phyloP scores from a whole-genome alignment of 441 rosid genomes.

The Euphorbia celastroides region DNA sequence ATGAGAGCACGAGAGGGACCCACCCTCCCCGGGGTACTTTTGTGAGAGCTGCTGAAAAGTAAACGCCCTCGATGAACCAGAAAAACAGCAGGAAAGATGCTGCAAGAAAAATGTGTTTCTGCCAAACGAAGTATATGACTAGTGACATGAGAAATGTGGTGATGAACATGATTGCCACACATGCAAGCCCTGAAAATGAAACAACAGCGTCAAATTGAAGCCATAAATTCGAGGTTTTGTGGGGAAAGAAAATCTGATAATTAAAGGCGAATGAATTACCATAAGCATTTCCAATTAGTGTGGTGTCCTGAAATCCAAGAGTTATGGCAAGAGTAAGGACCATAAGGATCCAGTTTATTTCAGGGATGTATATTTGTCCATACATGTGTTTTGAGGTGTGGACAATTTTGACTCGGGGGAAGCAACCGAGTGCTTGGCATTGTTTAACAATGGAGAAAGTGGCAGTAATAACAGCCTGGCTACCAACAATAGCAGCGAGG shows the following conservation, averaged over 20 bases:
- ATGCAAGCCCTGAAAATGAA: constrained; percentile 67
- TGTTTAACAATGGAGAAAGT: constrained; percentile 86
- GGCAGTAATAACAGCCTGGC: constrained; percentile 84
- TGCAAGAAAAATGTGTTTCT: constrained; percentile 46
- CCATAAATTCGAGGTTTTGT: no score
- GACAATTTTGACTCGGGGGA: constrained; percentile 90
- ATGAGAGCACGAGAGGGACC: constrained; percentile 74
- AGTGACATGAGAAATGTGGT: constrained; percentile 91
- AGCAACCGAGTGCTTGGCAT: constrained; percentile 92
- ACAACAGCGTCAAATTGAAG: constrained; percentile 16
- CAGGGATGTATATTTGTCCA: constrained; percentile 95
- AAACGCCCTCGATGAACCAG: constrained; percentile 70
- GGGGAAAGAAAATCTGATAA: background rate
- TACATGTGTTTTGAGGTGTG: constrained; percentile 71
- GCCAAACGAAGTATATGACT: constrained; percentile 76
- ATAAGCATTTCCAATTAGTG: constrained; percentile 84
- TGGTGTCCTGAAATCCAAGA: constrained; percentile 67
- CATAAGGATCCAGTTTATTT: constrained; percentile 97
- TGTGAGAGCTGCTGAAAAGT: constrained; percentile 70
- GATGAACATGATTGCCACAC: constrained; percentile 72
- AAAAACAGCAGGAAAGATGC: constrained; percentile 54
- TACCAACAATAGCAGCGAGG: constrained; percentile 82
- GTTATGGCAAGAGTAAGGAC: constrained; percentile 73
- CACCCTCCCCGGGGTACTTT: constrained; percentile 89
- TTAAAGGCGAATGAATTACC: constrained; percentile 38